Percentiles rank a stretch among this genome's conserved stretches.
phyloP scores from a whole-genome alignment of 805 yeast species.

The Ogataea thermomethanolica region DNA sequence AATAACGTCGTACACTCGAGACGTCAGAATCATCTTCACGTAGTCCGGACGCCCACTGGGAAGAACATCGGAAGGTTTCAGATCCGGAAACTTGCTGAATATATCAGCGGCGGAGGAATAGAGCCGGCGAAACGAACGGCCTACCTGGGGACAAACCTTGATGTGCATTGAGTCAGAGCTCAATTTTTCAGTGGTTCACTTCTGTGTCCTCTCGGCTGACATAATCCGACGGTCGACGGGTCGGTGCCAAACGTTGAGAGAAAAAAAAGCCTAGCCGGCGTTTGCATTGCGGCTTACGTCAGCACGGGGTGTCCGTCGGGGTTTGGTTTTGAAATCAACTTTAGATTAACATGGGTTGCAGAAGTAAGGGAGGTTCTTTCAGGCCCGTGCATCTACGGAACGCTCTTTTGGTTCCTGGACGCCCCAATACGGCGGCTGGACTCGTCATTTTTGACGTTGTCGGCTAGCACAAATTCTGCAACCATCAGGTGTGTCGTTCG shows the following conservation, averaged over 20 bases:
- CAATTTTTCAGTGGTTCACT: not conserved
- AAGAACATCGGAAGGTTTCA: conserved; percentile 47
- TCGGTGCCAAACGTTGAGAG: too few relatives aligned
- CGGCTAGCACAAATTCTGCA: not conserved
- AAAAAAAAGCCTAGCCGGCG: not conserved
- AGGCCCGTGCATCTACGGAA: not conserved
- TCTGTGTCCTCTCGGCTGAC: not conserved
- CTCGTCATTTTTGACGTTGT: too few relatives aligned
- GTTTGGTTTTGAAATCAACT: not conserved
- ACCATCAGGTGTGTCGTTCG: not conserved
- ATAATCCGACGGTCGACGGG: too few relatives aligned
- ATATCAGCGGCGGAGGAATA: conserved; percentile 7
- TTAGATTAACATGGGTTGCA: too few relatives aligned
- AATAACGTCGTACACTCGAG: conserved; percentile 92
- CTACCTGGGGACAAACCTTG: too few relatives aligned
- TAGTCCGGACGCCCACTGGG: conserved; percentile 83
- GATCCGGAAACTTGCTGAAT: conserved; percentile 41
- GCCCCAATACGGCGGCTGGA: too few relatives aligned
- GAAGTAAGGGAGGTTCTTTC: not conserved
- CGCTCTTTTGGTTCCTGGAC: not conserved
- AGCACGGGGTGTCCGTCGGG: not conserved
- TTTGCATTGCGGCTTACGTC: not conserved
- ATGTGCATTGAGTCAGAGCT: not conserved
- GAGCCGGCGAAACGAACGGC: not conserved
- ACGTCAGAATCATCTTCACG: conserved; percentile 81